Base-by-base conservation (phyloP, 257 asterid genomes). In the Nicotiana knightiana region DNA sequence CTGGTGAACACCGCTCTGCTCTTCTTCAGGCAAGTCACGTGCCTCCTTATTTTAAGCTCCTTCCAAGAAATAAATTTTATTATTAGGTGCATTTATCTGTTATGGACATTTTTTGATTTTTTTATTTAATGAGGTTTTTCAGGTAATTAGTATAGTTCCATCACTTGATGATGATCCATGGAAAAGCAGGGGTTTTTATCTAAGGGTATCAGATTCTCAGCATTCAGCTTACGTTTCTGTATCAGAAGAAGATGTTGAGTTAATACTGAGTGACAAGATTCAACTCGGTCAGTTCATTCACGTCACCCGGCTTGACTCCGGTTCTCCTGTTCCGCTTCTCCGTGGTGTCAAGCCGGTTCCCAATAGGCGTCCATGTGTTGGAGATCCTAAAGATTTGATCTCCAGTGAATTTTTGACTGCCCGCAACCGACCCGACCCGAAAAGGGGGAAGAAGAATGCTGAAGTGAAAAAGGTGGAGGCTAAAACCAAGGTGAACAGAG, bases 151-250 rank as follows among this genome's bases (percentile, higher is more conserved):
- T 65, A 96, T 96, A 81, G 93, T 94, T 18, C 98, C 99, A 70
- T 90, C 94, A 62, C 83, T 96, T 39, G 99, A 86, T 70, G 99
- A 93, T 81, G 97, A 93, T 89, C 97, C 97, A 79, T 96, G 98
- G 98, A 93, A 91, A 75, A 96, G 92, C 91, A 91, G 94, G 86
- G 99, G 98, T 37, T 96, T 89, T 83, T 93, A 89, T 79, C 79
- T 96, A 51, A 90, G 99, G 87, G 98, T 96, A 77, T 96, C 99
- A 54, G 98, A 96, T 90, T 96, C 99, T 51, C n/a, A 90, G 53
- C 97, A 96, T 85, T 93, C 99, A 0, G 99, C 99, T 1, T 96
- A 96, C 51, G 97, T 96, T 12, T 92, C 98, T 1, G 95, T 96
- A 1, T 87, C 91, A 3, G 96, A 90, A 8, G 90, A 93, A 81